Conservation (phyloP, 495 filamentous ascomycete species). For the Penicillium bialowiezense region DNA sequence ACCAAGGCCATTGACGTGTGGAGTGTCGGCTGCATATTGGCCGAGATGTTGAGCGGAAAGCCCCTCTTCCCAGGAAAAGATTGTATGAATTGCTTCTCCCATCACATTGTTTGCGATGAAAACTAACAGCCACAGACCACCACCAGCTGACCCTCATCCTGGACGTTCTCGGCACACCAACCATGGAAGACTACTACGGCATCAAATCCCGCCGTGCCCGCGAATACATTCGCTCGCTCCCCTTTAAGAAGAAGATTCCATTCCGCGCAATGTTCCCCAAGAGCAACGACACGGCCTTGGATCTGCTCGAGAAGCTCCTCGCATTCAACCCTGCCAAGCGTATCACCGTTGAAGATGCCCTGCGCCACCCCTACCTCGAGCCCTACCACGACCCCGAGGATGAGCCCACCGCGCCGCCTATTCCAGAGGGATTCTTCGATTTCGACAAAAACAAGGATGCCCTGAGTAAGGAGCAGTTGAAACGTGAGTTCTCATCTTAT, state of each 20-base stretch:
- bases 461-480: constrained; percentile 96
- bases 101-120: constrained; percentile 8
- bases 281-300: constrained; percentile 88
- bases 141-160: constrained; percentile 97
- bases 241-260: constrained; percentile 99
- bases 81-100: constrained; percentile 69
- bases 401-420: constrained; percentile 93
- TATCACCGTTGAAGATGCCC: constrained; percentile 94
- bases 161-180: constrained; percentile 96
- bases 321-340: constrained; percentile 99
- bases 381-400: constrained; percentile 99
- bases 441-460: constrained; percentile 99
- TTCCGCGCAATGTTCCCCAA: constrained; percentile 97
- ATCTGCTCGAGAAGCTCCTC: constrained; percentile 90
- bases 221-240: constrained; percentile 97
- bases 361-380: constrained; percentile 97
- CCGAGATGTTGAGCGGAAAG: constrained; percentile 99
- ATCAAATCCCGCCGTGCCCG: constrained; percentile 98
- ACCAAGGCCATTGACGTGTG: constrained; percentile 99
- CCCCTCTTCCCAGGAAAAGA: constrained; percentile 98
- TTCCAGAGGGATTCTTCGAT: constrained; percentile 98
- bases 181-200: constrained; percentile 99
- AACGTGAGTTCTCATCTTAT: constrained; percentile 53
- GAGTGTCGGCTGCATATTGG: constrained; percentile 98
- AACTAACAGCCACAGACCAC: constrained; percentile 62